Evolutionary conservation across 2,329 filamentous ascomycete species (phyloP), one percentile per base, ranked within the genome.

Genomic region (Xylariaceae sp.): DNA sequence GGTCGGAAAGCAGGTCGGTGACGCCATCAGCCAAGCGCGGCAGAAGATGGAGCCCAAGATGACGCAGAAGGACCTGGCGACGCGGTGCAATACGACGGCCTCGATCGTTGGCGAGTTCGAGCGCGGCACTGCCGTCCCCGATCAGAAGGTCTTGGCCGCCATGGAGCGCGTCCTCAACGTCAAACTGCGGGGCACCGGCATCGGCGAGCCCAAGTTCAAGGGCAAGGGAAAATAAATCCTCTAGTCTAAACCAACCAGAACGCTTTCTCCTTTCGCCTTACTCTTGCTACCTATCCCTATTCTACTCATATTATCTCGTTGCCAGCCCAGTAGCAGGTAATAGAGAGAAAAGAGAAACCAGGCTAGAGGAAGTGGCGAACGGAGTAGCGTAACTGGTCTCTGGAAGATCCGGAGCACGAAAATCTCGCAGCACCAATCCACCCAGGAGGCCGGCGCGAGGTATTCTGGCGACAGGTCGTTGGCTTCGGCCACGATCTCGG

Each of bases 81-180:
- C 83, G 51, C 88, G 88, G 69, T 89, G 85, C 74, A 94, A 94
- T 73, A 88, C 84, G 46, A 90, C 86, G 29, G 78, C 83, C 36
- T 76, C 78, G 50, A 71, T 92, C 52, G 75, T 97, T 48, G 85
- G 83, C 59, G 82, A 88, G 55, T 88, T 94, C 59, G 90, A 97
- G 80, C 76, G 82, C 51, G 88, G 85, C 53, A 76, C 71, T 54
- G 88, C 81, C 41, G 57, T 76, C 31, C 89, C 85, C 41, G 88
- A 94, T 68, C 88, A 94, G 68, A 88, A 89, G 72, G 70, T 94
- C 38, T 71, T 94, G 41, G 65, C 66, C 44, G 69, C 74, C 51
- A 87, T 95, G 75, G 88, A 94, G 76, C 75, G 82, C 38, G 80
- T 86, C 47, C 78, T 96, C 62, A 90, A 92, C 57, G 78, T 95